Evolutionary conservation across 441 rosid genomes (phyloP).

Genomic region (Hura crepitans): DNA sequence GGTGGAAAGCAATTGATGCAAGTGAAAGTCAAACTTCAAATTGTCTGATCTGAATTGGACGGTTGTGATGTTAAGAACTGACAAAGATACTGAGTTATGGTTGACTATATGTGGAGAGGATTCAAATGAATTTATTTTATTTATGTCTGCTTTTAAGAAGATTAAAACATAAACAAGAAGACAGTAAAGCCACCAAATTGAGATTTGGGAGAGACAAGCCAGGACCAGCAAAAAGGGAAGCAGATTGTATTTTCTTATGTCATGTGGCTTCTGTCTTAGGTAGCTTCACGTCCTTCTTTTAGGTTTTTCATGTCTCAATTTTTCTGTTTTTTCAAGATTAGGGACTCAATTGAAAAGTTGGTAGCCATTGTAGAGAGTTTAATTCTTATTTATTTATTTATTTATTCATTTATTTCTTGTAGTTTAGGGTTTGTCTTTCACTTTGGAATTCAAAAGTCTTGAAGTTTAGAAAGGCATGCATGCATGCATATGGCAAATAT

Average conservation of each 20-base stretch:
- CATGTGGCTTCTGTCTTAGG: slow-evolving; percentile 36
- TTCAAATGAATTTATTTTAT: slow-evolving; percentile 24
- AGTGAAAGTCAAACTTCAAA: slow-evolving; percentile 52
- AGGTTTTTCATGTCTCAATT: not conserved
- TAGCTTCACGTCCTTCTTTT: slow-evolving; percentile 13
- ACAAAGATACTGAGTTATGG: slow-evolving; percentile 39
- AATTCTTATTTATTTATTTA: too few relatives aligned
- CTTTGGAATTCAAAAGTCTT: slow-evolving; percentile 14
- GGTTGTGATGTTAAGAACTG: slow-evolving; percentile 46
- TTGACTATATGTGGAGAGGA: slow-evolving; percentile 33
- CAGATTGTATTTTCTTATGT: slow-evolving; percentile 34
- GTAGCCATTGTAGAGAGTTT: too few relatives aligned
- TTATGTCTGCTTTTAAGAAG: slow-evolving; percentile 42
- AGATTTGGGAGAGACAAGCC: slow-evolving; percentile 40
- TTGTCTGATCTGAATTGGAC: slow-evolving; percentile 49
- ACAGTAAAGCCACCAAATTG: slow-evolving; percentile 49
- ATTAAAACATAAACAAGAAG: slow-evolving; percentile 47
- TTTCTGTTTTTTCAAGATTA: slow-evolving; percentile 15
- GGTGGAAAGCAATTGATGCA: slow-evolving; percentile 20
- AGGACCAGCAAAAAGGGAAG: slow-evolving; percentile 44
- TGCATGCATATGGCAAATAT: not conserved
- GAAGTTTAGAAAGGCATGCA: slow-evolving; percentile 10
- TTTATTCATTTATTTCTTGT: not conserved
- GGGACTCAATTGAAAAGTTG: slow-evolving; percentile 13
- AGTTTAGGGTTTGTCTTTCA: slow-evolving; percentile 23